Conservation (phyloP, 2,329 filamentous ascomycete species). For the Epichloe scottii region DNA sequence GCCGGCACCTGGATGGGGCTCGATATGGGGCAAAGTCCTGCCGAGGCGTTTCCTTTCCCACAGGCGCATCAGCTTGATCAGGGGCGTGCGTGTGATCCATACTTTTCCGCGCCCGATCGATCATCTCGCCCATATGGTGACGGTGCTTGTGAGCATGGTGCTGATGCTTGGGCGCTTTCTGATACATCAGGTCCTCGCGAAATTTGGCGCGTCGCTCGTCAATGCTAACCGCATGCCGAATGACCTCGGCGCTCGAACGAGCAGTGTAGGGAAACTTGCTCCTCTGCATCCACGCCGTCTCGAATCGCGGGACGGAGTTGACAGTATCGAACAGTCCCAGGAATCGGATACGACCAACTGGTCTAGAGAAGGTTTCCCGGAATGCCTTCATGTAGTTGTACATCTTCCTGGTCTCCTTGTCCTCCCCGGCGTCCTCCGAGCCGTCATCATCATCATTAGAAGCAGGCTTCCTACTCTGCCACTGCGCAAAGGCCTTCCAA, state of each 20-base stretch:
- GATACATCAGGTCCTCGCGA: constrained; percentile 55
- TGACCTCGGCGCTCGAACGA: constrained; percentile 43
- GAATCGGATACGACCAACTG: constrained; percentile 61
- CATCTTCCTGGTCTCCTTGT: constrained; percentile 36
- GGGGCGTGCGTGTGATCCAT: constrained; percentile 4
- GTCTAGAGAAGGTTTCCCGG: constrained; percentile 67
- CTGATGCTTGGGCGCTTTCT: constrained; percentile 18
- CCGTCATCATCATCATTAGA: constrained; percentile 25
- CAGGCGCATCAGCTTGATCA: background rate
- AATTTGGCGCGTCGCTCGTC: constrained; percentile 63
- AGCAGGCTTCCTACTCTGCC: constrained; percentile 48
- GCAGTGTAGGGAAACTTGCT: constrained; percentile 63
- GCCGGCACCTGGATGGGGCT: constrained; percentile 25
- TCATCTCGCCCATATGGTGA: constrained; percentile 11
- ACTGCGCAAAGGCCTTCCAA: constrained; percentile 69
- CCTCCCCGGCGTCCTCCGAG: constrained; percentile 18
- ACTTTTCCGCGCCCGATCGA: constrained; percentile 10
- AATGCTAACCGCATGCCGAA: constrained; percentile 58
- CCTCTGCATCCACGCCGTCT: constrained; percentile 64
- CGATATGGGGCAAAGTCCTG: constrained; percentile 28
- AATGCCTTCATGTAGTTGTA: constrained; percentile 69
- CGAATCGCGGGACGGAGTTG: constrained; percentile 67
- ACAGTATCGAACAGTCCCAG: constrained; percentile 74
- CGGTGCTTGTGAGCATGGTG: constrained; percentile 12
- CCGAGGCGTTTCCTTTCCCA: background rate